Percentiles rank a stretch among this genome's conserved stretches.
Evolutionary conservation across 208 protist genomes (phyloP).

Genomic region (Leishmania tarentolae): DNA sequence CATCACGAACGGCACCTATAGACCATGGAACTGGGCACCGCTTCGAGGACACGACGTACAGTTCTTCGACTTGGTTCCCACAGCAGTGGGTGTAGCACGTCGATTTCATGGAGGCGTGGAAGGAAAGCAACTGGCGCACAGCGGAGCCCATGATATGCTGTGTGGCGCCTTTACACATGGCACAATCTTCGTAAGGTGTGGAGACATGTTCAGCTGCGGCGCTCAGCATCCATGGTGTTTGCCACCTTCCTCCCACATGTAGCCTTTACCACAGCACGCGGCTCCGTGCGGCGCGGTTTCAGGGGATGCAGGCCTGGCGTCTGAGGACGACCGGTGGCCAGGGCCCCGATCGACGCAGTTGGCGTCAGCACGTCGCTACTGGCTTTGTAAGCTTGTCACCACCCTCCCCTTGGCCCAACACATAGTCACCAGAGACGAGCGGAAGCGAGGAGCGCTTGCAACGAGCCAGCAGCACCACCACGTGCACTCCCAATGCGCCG

Average conservation of each 20-base stretch:
- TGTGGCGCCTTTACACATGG: slow-evolving; percentile 56
- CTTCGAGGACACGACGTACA: slow-evolving; percentile 44
- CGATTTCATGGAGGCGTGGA: slow-evolving; percentile 42
- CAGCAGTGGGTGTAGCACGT: slow-evolving; percentile 50
- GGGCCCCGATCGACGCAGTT: background rate
- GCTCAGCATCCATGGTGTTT: too few relatives aligned
- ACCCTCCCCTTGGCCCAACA: too few relatives aligned
- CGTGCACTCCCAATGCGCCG: too few relatives aligned
- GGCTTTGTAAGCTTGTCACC: too few relatives aligned
- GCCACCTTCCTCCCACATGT: too few relatives aligned
- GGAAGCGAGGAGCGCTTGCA: background rate
- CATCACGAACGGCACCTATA: slow-evolving; percentile 33
- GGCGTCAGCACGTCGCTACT: too few relatives aligned
- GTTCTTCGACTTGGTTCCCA: slow-evolving; percentile 60
- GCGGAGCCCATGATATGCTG: slow-evolving; percentile 41
- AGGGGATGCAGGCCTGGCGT: too few relatives aligned
- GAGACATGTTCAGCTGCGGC: too few relatives aligned
- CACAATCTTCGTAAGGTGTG: slow-evolving; percentile 34
- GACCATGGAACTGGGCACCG: slow-evolving; percentile 5
- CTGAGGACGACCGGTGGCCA: background rate
- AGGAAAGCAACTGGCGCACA: slow-evolving; percentile 31
- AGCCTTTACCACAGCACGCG: too few relatives aligned
- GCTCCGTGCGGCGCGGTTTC: too few relatives aligned
- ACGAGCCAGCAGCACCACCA: too few relatives aligned
- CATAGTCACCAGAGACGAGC: background rate